Percentiles rank a stretch among this genome's conserved stretches.
Conservation (phyloP, 495 filamentous ascomycete species). For the Tuber umbilicatum region DNA sequence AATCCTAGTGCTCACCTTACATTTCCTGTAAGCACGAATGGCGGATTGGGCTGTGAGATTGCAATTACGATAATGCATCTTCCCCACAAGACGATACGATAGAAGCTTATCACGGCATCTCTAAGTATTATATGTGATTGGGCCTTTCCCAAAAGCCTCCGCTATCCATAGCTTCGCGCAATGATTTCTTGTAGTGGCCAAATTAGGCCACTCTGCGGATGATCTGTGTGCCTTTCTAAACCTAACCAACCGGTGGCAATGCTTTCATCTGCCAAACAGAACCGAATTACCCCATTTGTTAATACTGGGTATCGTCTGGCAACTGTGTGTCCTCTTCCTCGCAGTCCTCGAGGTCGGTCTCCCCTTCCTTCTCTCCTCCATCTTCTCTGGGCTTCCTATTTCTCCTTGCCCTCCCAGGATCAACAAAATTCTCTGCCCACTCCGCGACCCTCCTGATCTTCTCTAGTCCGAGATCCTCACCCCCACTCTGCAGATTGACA, state of each 20-base stretch:
- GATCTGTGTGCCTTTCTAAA: neutral
- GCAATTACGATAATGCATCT: neutral
- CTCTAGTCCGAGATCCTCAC: slow-evolving; percentile 49
- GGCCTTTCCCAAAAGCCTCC: neutral
- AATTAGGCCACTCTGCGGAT: neutral
- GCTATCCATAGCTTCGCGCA: neutral
- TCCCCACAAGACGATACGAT: neutral
- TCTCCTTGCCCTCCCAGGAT: slow-evolving; percentile 44
- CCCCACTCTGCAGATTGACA: slow-evolving; percentile 41
- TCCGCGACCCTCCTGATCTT: slow-evolving; percentile 63
- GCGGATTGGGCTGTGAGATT: neutral
- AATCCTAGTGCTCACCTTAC: neutral
- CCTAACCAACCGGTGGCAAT: neutral
- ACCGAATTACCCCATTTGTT: neutral
- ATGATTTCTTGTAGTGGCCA: neutral
- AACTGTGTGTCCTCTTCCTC: slow-evolving; percentile 41
- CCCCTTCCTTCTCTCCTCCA: neutral
- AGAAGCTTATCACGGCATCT: neutral
- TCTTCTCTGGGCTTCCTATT: slow-evolving; percentile 43
- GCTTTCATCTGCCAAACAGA: neutral
- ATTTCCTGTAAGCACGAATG: neutral
- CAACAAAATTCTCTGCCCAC: slow-evolving; percentile 72
- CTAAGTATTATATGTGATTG: neutral
- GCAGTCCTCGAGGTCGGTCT: slow-evolving; percentile 9
- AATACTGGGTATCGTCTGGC: slow-evolving; percentile 27